Base-by-base conservation (phyloP, 495 filamentous ascomycete genomes). In the Trichocladium antarcticum region DNA sequence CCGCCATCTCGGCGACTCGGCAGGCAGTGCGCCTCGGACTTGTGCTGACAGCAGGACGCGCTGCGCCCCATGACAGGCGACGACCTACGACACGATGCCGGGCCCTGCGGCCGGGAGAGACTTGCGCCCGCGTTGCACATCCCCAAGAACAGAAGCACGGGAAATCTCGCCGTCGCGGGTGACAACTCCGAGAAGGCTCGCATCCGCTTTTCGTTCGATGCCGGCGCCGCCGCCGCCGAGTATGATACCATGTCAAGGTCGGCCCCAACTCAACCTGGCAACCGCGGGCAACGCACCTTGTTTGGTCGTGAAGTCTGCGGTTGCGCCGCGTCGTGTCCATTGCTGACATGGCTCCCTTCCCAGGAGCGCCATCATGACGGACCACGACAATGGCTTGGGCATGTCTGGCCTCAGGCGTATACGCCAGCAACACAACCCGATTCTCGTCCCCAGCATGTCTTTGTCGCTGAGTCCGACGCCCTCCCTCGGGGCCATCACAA, bases 381-480 rank as follows among this genome's bases (percentile, higher is more conserved):
- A 79, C 51, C 74, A 79, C 60, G 75, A 79, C 47, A 74, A 77
- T 57, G 75, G 75, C 28, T 56, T 79, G 41, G 75, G 75, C 35
- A 65, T 71, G 31, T 90, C 89, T 44, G 92, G 92, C 49, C 75
- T 98, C 57, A 81, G 89, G 62, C 83, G 92, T 56, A 97, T 97
- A 66, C 85, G 92, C 51, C 89, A 95, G 61, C 83, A 85, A 57
- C 84, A 64, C 50, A 71, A 81, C 54, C 76, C 74, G 41, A 71
- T 76, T 37, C 78, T 78, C 62, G 77, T 74, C 39, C 76, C 81
- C 46, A 85, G 82, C 37, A 68, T 81, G 46, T 81, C 81, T 48
- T 74, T 68, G 45, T 59, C 69, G 6, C 65, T 82, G 35, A 77
- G 83, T 34, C 80, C 81, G 20, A 74, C 75, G 22, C 70, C 79